Evolutionary conservation across 2,329 filamentous ascomycete genomes (phyloP), one percentile per base, ranked within the genome.

Genomic region (Fusarium buharicum): DNA sequence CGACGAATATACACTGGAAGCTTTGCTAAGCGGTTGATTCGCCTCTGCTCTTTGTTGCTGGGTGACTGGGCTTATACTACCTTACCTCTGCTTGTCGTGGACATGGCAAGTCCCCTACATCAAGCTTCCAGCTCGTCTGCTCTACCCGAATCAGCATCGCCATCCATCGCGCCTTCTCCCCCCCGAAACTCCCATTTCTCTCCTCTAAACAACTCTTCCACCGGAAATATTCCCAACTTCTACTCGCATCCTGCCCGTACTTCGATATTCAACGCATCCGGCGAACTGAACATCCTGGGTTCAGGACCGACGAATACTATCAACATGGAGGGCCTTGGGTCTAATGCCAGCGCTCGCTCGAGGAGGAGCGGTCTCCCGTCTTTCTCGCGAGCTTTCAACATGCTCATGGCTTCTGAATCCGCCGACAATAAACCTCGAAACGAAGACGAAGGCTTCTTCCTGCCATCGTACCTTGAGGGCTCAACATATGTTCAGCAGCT

Each of bases 401-500:
- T 79, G 55, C 82, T 82, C 59, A 77, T 80, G 70, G 69, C 71
- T 36, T 68, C 69, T 53, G 70, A 75, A 61, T 64, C 72, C 20
- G 47, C 61, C 16, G 70, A 75, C 28, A 59, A 52, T 40, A 62
- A 62, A 36, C 38, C 70, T 65, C 63, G 70, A 14, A 61, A 67
- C 48, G 61, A 67, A 9, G 70, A 72, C 1, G 70, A 81, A 55
- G 69, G 76, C 55, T 94, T 94, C 80, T 93, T 97, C 75, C 84
- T 89, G 11, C 94, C 94, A 1, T 93, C 92, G 6, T 97, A 97
- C 76, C 84, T 98, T 39, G 82, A 83, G 66, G 86, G 86, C 34
- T 94, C 92, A 13, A 86, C 87, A 70, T 93, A 97, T 75, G 86
- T 94, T 49, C 85, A 90, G 68, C 88, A 86, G 73, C 82, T 97